phyloP scores from a whole-genome alignment of 768 basidiomycete genomes.

The Leccinum pellstonianum region DNA sequence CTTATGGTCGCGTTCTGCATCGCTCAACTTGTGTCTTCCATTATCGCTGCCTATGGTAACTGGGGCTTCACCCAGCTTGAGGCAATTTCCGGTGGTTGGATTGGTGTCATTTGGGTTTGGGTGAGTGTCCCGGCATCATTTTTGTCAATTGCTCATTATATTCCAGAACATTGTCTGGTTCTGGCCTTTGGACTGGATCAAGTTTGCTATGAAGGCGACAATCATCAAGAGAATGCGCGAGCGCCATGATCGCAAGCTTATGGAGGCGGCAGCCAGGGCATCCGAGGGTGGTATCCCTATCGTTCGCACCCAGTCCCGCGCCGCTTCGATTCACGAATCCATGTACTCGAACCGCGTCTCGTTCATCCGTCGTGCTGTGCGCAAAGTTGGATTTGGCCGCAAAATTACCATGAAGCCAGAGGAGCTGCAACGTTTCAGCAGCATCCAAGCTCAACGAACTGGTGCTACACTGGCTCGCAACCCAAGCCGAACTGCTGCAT shows the following conservation, averaged over 20 bases:
- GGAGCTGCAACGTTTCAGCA: constrained; percentile 83
- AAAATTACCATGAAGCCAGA: constrained; percentile 80
- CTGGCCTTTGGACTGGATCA: constrained; percentile 91
- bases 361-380: constrained; percentile 86
- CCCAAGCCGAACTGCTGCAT: constrained; percentile 60
- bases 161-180: constrained; percentile 92
- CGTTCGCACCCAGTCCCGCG: constrained; percentile 85
- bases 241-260: constrained; percentile 47
- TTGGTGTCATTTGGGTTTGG: constrained; percentile 97
- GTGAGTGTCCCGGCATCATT: constrained; percentile 43
- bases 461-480: constrained; percentile 77
- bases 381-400: constrained; percentile 86
- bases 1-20: constrained; percentile 88
- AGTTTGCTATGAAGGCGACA: constrained; percentile 94
- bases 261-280: constrained; percentile 37
- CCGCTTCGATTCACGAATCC: constrained; percentile 85
- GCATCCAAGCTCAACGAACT: constrained; percentile 78
- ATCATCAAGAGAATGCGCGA: constrained; percentile 82
- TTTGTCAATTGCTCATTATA: constrained; percentile 10
- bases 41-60: constrained; percentile 91
- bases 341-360: constrained; percentile 93
- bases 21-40: constrained; percentile 91
- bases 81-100: constrained; percentile 87
- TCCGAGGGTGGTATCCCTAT: constrained; percentile 58
- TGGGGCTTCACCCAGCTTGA: constrained; percentile 91